Evolutionary conservation across 2,329 filamentous ascomycete genomes (phyloP), one percentile per base, ranked within the genome.

Genomic region (Aschersonia sp.): DNA sequence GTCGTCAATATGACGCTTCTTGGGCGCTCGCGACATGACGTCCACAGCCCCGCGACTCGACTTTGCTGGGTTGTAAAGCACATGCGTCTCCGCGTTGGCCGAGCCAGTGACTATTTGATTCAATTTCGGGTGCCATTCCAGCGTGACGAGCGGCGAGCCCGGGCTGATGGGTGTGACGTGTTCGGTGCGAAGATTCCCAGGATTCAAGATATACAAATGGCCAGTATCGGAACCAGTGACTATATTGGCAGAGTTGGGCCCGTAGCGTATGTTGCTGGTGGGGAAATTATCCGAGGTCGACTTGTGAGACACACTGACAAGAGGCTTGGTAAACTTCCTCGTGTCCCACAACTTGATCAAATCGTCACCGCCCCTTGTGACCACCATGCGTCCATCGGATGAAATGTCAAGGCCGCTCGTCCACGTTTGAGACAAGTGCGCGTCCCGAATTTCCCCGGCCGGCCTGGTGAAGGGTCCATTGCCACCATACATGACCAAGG

Each of bases 61-160:
- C 55, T 80, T 82, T n/a, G 73, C 78, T 2, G 92, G 92, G 59
- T 85, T 91, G 69, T 92, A 98, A 45, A 98, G 81, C 42, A 97
- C 77, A 58, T 89, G 91, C 0, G 85, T 89, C 64, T 94, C 85
- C 49, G 83, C 82, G 59, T 96, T 95, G 47, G 88, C 88, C 44
- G 91, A 96, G 50, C 89, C 91, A 6, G 91, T 94, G 53, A 97
- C 66, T 58, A 98, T 95, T 61, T 98, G 92, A 62, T 98, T 97
- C 59, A 98, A 80, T 64, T 89, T 94, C 28, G 85, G 75, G 59
- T 98, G 91, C 92, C 92, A 98, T 52, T 85, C 72, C 30, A 94
- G 87, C 2, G 82, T 81, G 52, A 97, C 85, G 6, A 98, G 69
- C 1, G 91, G 78, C 5, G 82, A 85, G 10, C 84, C 84, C 0